phyloP scores from a whole-genome alignment of 176 grass and related monocot species.

The Microstegium vimineum region DNA sequence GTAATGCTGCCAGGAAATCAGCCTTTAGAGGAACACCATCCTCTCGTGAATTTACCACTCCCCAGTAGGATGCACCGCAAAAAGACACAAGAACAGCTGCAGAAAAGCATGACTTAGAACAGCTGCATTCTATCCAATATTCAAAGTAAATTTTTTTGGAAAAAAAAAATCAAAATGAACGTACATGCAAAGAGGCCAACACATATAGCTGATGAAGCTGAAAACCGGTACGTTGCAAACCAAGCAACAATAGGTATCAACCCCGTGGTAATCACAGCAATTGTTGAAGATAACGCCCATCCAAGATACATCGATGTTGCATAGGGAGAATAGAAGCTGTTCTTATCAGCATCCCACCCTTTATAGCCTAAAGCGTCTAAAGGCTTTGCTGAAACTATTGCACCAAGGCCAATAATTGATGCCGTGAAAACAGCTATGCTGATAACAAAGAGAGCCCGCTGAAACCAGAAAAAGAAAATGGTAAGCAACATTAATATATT shows the following conservation, averaged over 20 bases:
- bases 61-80: constrained; percentile 84
- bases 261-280: constrained; percentile 75
- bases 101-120: constrained; percentile 31
- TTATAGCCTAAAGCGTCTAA: constrained; percentile 94
- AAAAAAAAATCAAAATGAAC: constrained; percentile 23
- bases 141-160: neutral
- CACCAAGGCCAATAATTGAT: constrained; percentile 87
- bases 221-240: constrained; percentile 95
- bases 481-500: constrained; percentile 20
- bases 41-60: constrained; percentile 87
- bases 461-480: constrained; percentile 25
- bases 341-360: constrained; percentile 85
- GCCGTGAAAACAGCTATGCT: constrained; percentile 70
- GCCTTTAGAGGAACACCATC: constrained; percentile 76
- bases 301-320: constrained; percentile 96
- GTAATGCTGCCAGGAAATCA: constrained; percentile 94
- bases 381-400: constrained; percentile 95
- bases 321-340: constrained; percentile 83
- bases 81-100: constrained; percentile 87
- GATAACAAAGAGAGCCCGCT: constrained; percentile 64
- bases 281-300: constrained; percentile 85
- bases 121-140: constrained; percentile 9
- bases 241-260: constrained; percentile 89
- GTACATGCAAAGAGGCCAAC: constrained; percentile 79
- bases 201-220: constrained; percentile 85